Conservation (phyloP, 2,329 filamentous ascomycete genomes). For the Cytospora piceae region DNA sequence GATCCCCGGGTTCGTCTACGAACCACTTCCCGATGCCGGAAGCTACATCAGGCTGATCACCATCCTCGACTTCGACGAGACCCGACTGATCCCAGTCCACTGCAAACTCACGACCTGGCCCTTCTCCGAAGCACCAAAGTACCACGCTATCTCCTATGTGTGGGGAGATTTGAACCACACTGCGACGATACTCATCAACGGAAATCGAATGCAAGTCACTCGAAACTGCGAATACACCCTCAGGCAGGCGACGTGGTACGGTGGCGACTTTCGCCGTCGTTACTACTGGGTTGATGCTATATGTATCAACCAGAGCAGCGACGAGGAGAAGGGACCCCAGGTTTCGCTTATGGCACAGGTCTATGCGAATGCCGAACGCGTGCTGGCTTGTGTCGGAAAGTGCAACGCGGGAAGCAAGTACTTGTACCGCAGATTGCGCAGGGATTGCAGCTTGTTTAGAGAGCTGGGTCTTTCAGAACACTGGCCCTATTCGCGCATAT, state of each 20-base stretch:
- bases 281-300: conserved; percentile 22
- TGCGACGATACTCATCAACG: neutral
- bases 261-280: neutral
- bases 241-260: neutral
- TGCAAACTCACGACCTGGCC: conserved; percentile 4
- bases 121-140: neutral
- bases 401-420: neutral
- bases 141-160: conserved; percentile 14
- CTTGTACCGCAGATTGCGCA: neutral
- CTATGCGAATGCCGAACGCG: neutral
- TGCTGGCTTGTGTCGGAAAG: conserved; percentile 13
- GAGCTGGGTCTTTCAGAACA: too few species aligned
- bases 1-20: neutral
- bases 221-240: conserved; percentile 16
- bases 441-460: neutral
- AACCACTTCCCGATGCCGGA: neutral
- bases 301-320: conserved; percentile 17
- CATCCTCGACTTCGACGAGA: neutral
- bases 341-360: conserved; percentile 15
- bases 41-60: conserved; percentile 10
- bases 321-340: conserved; percentile 12
- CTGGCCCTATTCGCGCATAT: too few species aligned
- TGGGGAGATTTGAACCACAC: neutral
- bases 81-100: neutral
- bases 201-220: conserved; percentile 6